Conservation (phyloP, 257 asterid genomes). For the Solanum tacnaense region DNA sequence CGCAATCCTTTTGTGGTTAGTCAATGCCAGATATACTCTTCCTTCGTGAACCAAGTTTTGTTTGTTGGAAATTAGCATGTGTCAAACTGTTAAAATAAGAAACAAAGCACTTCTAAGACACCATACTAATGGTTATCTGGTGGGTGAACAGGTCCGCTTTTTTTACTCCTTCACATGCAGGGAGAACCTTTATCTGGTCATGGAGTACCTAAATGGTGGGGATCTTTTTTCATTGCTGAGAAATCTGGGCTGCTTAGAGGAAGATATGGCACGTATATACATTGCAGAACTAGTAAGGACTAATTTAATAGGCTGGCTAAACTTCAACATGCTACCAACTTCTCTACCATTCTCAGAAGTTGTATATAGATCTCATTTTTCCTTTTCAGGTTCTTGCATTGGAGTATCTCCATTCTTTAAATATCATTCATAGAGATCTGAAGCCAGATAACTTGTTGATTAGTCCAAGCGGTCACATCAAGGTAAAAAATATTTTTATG, state of each 20-base stretch:
- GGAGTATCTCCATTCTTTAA: slow-evolving; percentile 88
- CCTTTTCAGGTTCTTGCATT: slow-evolving; percentile 85
- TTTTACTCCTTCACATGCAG: slow-evolving; percentile 99
- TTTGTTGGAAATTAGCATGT: not conserved
- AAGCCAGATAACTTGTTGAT: slow-evolving; percentile 97
- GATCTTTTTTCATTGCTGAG: slow-evolving; percentile 85
- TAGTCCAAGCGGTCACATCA: slow-evolving; percentile 97
- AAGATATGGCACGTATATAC: slow-evolving; percentile 79
- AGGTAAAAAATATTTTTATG: slow-evolving; percentile 39
- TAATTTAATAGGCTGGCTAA: not conserved
- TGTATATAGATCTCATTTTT: slow-evolving; percentile 9
- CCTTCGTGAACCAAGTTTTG: not conserved
- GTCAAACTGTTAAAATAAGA: not conserved
- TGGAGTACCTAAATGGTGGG: slow-evolving; percentile 99
- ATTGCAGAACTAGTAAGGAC: slow-evolving; percentile 97
- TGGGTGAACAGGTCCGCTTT: slow-evolving; percentile 92
- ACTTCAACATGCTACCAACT: slow-evolving; percentile 6
- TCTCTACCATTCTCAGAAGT: not conserved
- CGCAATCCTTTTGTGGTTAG: slow-evolving; percentile 99
- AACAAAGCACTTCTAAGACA: slow-evolving; percentile 6
- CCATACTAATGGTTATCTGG: slow-evolving; percentile 43
- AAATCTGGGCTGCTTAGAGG: slow-evolving; percentile 94
- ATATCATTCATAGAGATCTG: slow-evolving; percentile 88
- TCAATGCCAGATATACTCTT: not conserved
- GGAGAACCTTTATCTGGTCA: slow-evolving; percentile 96